Percentiles rank a stretch among this genome's conserved stretches.
These are phyloP conservation scores for Brassica cretica DNA, from an alignment of 345 rosid genomes.

Conservation along the genomic window DNA sequence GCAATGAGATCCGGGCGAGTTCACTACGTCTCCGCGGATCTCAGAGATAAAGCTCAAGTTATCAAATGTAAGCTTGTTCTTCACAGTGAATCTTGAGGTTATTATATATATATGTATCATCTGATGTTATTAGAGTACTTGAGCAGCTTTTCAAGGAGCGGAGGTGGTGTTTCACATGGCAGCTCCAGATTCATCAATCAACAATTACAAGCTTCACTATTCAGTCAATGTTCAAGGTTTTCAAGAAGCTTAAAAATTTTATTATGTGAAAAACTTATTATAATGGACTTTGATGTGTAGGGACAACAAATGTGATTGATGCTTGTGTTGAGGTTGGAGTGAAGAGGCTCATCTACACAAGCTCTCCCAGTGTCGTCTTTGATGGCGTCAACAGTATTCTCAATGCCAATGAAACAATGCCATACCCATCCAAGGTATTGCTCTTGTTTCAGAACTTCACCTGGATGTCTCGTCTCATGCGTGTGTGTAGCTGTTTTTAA, in stretches of 20 bases:
- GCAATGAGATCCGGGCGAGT: constrained; percentile 72
- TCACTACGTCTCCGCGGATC: constrained; percentile 64
- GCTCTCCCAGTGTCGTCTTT: constrained; percentile 93
- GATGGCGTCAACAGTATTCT: constrained; percentile 70
- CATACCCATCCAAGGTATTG: constrained; percentile 65
- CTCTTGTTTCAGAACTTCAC: background rate
- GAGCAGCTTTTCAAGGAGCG: constrained; percentile 66
- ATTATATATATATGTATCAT: background rate
- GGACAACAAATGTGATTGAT: constrained; percentile 80
- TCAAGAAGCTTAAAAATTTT: background rate
- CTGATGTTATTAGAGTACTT: constrained; percentile 3
- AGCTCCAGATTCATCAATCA: constrained; percentile 92
- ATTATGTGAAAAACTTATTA: background rate
- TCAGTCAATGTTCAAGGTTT: constrained; percentile 90
- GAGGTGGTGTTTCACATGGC: constrained; percentile 96
- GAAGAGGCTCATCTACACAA: constrained; percentile 87
- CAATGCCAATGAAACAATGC: constrained; percentile 70
- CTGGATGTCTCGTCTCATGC: background rate
- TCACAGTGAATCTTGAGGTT: background rate
- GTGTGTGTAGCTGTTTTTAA: constrained; percentile 3
- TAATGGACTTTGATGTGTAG: constrained; percentile 36
- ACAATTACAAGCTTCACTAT: constrained; percentile 69
- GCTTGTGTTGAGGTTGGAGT: constrained; percentile 75
- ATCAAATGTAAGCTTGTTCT: constrained; percentile 37
- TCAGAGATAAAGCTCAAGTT: constrained; percentile 71